Conservation (phyloP, 371 early-diverging fungal species). For the Thermomucor indicae-seudaticae region DNA sequence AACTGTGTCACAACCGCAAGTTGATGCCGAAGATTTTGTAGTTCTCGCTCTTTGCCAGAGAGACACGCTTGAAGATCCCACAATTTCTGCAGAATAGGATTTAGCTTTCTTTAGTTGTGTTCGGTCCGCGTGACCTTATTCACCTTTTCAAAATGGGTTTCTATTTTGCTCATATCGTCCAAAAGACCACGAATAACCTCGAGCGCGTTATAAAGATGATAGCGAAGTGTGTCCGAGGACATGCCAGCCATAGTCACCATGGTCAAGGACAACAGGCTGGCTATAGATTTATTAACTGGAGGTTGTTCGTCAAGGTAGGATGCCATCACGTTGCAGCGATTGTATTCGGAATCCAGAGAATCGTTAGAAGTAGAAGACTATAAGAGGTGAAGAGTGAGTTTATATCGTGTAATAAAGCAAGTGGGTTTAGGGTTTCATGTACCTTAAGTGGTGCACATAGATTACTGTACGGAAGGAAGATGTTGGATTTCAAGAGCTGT, state of each 20-base stretch:
- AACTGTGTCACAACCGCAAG: slow-evolving; percentile 10
- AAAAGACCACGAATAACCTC: slow-evolving; percentile 17
- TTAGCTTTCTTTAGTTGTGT: too few species aligned
- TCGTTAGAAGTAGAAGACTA: too few species aligned
- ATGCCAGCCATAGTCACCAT: slow-evolving; percentile 8
- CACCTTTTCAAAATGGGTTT: slow-evolving; percentile 15
- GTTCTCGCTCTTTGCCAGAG: slow-evolving; percentile 24
- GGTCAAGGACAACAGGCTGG: background rate
- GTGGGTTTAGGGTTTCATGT: too few species aligned
- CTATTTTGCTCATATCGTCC: slow-evolving; percentile 6
- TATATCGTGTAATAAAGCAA: too few species aligned
- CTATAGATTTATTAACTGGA: background rate
- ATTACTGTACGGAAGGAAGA: too few species aligned
- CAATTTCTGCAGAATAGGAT: too few species aligned
- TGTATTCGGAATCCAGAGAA: too few species aligned
- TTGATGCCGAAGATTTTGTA: slow-evolving; percentile 21
- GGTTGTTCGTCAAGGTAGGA: too few species aligned
- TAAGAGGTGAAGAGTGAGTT: too few species aligned
- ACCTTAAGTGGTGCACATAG: too few species aligned
- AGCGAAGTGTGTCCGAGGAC: slow-evolving; percentile 9
- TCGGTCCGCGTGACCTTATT: slow-evolving; percentile 1
- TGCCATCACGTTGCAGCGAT: too few species aligned
- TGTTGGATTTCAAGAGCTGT: too few species aligned
- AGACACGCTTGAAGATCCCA: slow-evolving; percentile 21
- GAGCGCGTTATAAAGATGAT: slow-evolving; percentile 18